Base-by-base conservation (phyloP, 495 filamentous ascomycete genomes). In the Hypoxylon fuscum region DNA sequence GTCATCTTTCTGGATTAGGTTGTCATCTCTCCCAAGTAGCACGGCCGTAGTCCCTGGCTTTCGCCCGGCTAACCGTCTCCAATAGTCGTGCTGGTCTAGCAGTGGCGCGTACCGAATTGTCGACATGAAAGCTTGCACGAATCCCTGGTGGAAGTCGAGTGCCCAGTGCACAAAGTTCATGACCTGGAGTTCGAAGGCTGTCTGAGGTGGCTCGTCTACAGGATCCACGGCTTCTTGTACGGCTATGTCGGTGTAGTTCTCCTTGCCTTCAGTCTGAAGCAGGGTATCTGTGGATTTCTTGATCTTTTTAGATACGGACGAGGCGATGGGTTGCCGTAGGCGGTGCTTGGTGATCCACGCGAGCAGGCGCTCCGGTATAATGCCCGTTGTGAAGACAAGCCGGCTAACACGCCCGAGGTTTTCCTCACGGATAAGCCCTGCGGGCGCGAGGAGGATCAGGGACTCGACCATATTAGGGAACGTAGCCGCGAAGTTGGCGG, bases 361-460 rank as follows among this genome's bases (percentile, higher is more conserved):
- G 3, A 81, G 69, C 0, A 79, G 21, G 5, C 73, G 65, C 37
- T 72, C 66, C 5, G 78, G 78, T 35, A 81, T 64, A 34, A 75
- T 41, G 10, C 77, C 77, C 0, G 66, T 62, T 23, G 74, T 76
- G 69, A 81, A 82, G 11, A 82, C 41, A 40, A 79, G 34, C 45
- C 71, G 70, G 62, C 77, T 79, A 51, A 44, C 51, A 54, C 73
- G 74, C 18, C 74, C 66, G 38, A 81, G 67, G 53, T 82, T 79
- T 31, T 70, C 72, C 12, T 32, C 35, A 20, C 79, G 69, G 32
- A 82, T 74, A 14, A 82, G 56, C 14, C 93, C 93, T 0, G 85
- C 78, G 0, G 91, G 88, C 0, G 91, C 90, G 21, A 97, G 77
- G 11, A 96, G 81, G 3, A 92, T 78, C n/a, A 96, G 69, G 7